Conservation (phyloP, 2,329 filamentous ascomycete species). For the Pseudogymnoascus sp. region DNA sequence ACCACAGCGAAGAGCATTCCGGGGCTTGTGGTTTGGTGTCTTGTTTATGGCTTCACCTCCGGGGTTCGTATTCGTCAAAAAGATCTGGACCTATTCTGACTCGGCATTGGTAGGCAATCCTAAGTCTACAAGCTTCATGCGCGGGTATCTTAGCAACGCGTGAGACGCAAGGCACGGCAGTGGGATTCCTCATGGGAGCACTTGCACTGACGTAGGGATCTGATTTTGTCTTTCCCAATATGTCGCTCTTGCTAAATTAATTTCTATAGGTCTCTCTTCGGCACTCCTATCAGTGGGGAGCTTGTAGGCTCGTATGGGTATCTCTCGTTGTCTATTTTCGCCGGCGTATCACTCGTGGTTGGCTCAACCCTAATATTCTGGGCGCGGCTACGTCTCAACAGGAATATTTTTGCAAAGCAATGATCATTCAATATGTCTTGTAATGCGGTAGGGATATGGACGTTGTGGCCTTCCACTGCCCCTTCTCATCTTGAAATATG, state of each 20-base stretch:
- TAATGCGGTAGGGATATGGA: not conserved
- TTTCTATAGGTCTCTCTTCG: constrained; percentile 15
- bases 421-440: not conserved
- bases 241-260: not conserved
- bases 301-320: constrained; percentile 16
- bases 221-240: not conserved
- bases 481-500: not conserved
- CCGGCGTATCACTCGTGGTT: constrained; percentile 17
- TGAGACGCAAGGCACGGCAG: constrained; percentile 17
- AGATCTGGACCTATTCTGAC: not conserved
- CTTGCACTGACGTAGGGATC: constrained; percentile 16
- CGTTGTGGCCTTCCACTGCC: not conserved
- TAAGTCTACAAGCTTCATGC: constrained; percentile 20
- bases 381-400: constrained; percentile 14
- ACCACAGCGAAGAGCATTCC: constrained; percentile 13
- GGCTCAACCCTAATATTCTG: constrained; percentile 14
- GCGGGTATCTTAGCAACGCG: constrained; percentile 14
- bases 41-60: constrained; percentile 18
- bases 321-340: constrained; percentile 19
- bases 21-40: constrained; percentile 14
- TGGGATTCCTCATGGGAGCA: constrained; percentile 18
- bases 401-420: constrained; percentile 12
- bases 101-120: constrained; percentile 14
- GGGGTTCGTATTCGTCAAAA: constrained; percentile 11
- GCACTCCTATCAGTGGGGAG: constrained; percentile 19